Evolutionary conservation across 169 alveolate species (phyloP).

Genomic region (Hammondia hammondi): DNA sequence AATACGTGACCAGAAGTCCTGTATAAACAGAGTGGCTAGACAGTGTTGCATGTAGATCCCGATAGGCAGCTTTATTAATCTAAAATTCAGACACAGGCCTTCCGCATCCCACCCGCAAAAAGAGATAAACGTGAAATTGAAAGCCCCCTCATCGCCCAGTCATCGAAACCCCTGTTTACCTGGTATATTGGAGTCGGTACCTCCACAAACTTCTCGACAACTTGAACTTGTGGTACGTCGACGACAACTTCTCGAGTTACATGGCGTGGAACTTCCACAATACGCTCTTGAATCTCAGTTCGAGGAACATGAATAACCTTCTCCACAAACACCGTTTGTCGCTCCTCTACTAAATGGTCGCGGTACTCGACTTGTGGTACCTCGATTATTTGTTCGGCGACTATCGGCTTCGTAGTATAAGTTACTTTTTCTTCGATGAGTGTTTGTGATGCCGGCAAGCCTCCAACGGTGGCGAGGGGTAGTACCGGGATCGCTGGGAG

Average conservation of each 20-base stretch:
- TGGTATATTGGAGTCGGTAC: constrained; percentile 47
- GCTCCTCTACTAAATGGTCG: constrained; percentile 36
- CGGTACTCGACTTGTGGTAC: constrained; percentile 41
- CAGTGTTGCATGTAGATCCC: no score
- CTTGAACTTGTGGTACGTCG: constrained; percentile 54
- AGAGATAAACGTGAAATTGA: neutral
- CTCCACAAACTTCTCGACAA: constrained; percentile 56
- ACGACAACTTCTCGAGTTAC: constrained; percentile 26
- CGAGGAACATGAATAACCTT: constrained; percentile 42
- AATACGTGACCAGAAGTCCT: neutral
- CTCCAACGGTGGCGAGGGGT: neutral
- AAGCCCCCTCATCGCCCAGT: neutral
- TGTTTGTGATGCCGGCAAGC: neutral
- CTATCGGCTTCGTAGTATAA: neutral
- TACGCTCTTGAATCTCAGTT: constrained; percentile 25
- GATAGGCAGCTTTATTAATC: no score
- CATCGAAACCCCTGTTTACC: neutral
- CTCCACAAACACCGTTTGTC: constrained; percentile 14
- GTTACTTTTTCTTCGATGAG: neutral
- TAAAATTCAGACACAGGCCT: neutral
- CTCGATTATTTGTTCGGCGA: constrained; percentile 35
- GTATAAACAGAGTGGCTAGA: no score
- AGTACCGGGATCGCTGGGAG: neutral
- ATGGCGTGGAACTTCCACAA: constrained; percentile 41
- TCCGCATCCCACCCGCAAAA: neutral